Evolutionary conservation across 805 yeast genomes (phyloP).

Genomic region (Starmerella tilneyi): DNA sequence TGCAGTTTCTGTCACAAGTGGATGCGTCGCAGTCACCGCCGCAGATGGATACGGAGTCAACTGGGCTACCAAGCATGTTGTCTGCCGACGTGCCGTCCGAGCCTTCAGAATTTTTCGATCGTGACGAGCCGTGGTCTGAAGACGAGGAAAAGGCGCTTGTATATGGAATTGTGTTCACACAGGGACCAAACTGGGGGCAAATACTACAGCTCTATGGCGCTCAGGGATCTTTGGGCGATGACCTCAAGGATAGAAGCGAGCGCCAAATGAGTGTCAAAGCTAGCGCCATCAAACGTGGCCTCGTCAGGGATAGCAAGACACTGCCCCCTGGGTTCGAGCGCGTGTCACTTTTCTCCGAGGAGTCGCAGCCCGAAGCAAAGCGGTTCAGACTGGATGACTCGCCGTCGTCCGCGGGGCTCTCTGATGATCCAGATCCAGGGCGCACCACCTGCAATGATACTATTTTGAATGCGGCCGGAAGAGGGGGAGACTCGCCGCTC

Average conservation of each 20-base stretch:
- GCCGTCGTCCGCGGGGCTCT: background rate
- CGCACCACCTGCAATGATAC: too few species aligned
- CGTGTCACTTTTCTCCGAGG: background rate
- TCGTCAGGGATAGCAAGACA: background rate
- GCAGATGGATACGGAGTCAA: background rate
- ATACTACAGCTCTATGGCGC: background rate
- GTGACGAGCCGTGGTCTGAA: background rate
- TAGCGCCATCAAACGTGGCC: background rate
- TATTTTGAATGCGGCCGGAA: too few species aligned
- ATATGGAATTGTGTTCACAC: background rate
- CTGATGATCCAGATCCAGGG: background rate
- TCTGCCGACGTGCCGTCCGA: background rate
- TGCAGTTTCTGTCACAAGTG: background rate
- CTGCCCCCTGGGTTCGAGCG: slow-evolving; percentile 2
- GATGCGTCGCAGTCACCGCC: background rate
- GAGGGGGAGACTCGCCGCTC: too few species aligned
- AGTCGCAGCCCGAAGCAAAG: background rate
- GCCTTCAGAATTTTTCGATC: background rate
- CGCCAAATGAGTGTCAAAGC: background rate
- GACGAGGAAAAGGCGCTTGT: background rate
- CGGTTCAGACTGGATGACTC: background rate
- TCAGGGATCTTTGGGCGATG: background rate
- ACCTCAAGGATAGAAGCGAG: background rate
- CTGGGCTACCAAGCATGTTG: background rate
- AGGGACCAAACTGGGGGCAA: background rate